A percentile compares a stretch with the other conserved stretches of the same genome.
These are phyloP conservation scores for Amanita pallidorosea DNA, from an alignment of 768 basidiomycete species.

Conservation along the genomic window DNA sequence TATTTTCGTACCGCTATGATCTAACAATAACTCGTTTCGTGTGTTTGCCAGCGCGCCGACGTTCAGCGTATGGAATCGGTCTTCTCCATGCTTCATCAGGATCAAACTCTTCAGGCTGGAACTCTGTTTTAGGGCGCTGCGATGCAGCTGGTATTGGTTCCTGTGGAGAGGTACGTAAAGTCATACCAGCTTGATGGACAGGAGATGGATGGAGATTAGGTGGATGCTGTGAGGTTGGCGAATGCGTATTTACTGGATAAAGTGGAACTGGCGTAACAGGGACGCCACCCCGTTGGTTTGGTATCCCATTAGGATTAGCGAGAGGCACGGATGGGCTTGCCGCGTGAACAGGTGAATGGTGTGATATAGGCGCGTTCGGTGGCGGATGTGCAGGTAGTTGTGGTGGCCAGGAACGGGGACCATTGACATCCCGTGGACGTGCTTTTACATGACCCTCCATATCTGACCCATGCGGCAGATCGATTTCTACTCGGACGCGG, in stretches of 20 bases:
- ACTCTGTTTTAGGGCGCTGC: conserved; percentile 24
- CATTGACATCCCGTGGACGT: conserved; percentile 13
- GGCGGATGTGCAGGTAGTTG: conserved; percentile 12
- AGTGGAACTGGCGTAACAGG: conserved; percentile 23
- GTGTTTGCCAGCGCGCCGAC: conserved; percentile 72
- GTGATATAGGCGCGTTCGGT: conserved; percentile 14
- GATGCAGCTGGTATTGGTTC: conserved; percentile 24
- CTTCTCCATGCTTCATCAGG: conserved; percentile 62
- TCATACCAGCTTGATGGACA: conserved; percentile 20
- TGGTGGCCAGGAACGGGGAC: conserved; percentile 16
- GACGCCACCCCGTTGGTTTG: conserved; percentile 19
- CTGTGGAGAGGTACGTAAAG: conserved; percentile 37
- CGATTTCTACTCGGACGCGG: conserved; percentile 62
- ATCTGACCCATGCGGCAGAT: conserved; percentile 30
- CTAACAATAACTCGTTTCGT: conserved; percentile 62
- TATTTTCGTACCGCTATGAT: conserved; percentile 18
- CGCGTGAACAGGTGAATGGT: conserved; percentile 24
- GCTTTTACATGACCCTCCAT: conserved; percentile 15
- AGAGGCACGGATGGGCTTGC: conserved; percentile 20
- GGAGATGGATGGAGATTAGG: conserved; percentile 25
- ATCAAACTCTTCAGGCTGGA: conserved; percentile 40
- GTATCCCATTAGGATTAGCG: conserved; percentile 20
- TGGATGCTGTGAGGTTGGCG: conserved; percentile 14
- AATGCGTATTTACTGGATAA: conserved; percentile 21
- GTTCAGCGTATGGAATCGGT: conserved; percentile 65